A percentile compares a stretch with the other conserved stretches of the same genome.
phyloP scores from a whole-genome alignment of 495 filamentous ascomycete genomes.

The Astrothelium subdiscretum region DNA sequence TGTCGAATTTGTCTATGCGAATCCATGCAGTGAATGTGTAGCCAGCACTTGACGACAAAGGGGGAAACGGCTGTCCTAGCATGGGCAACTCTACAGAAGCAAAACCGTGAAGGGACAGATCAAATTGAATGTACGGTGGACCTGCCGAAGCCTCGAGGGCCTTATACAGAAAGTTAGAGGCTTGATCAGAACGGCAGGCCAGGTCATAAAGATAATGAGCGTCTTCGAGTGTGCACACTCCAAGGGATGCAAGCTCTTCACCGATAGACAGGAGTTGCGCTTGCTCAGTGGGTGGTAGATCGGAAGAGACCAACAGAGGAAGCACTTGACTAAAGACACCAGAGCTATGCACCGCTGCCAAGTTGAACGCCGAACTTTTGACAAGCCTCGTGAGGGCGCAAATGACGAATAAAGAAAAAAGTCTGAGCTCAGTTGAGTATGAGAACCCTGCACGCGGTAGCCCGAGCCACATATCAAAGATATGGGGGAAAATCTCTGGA shows the following conservation, averaged over 20 bases:
- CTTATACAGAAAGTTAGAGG: slow-evolving; percentile 61
- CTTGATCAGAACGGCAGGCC: slow-evolving; percentile 46
- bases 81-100: slow-evolving; percentile 79
- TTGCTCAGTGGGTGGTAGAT: background rate
- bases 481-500: slow-evolving; percentile 50
- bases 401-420: slow-evolving; percentile 49
- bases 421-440: slow-evolving; percentile 31
- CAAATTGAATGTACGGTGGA: slow-evolving; percentile 85
- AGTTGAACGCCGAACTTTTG: slow-evolving; percentile 56
- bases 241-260: slow-evolving; percentile 44
- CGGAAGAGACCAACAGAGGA: background rate
- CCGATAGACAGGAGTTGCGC: background rate
- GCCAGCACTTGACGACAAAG: slow-evolving; percentile 54
- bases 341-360: slow-evolving; percentile 64
- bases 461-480: slow-evolving; percentile 55
- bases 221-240: slow-evolving; percentile 66
- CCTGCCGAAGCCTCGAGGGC: slow-evolving; percentile 59
- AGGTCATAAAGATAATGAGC: slow-evolving; percentile 62
- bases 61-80: slow-evolving; percentile 72
- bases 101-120: slow-evolving; percentile 77
- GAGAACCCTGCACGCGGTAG: slow-evolving; percentile 19
- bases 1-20: slow-evolving; percentile 74
- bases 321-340: slow-evolving; percentile 57
- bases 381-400: slow-evolving; percentile 41
- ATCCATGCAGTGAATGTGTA: slow-evolving; percentile 89